Base-by-base conservation (phyloP, 306 rosid species). In the Pterocarpus macrocarpus region DNA sequence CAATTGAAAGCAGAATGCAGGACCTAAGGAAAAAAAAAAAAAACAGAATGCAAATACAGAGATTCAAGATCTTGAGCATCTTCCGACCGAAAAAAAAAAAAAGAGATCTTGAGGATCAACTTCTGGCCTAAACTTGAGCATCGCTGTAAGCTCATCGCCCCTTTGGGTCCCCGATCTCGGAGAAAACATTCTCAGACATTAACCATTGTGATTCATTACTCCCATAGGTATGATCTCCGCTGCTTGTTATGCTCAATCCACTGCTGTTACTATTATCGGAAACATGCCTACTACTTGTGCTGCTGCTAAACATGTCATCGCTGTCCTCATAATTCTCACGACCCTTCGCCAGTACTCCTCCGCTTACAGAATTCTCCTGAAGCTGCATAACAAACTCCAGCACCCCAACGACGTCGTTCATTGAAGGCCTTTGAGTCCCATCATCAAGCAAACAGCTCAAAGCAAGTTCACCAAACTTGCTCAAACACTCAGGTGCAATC, bases 351-450 rank as follows among this genome's bases (percentile, higher is more conserved):
- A 22, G 11, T 2, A 7, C 55, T 49, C 28, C 28, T 22, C 55
- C 55, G 10, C 14, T 12, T 3, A 14, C 2, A 9, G 35, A 69
- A 45, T 14, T 17, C 38, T 81, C 80, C 1, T 81, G 76, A 15
- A 75, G 66, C 38, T 36, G 76, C 45, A 75, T 12, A 4, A 13
- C 76, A 75, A 75, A 68, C 49, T 68, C 85, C 5, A 81, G 7
- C 2, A 45, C 16, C 49, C 81, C 58, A 1, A 75, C 77, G 5
- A 81, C 58, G 6, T 68, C 81, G 11, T 47, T 75, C 85, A 81
- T 81, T 1, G 85, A 75, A 4, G 85, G 85, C 2, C 85, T 13
- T 1, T 58, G 57, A 17, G 28, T 11, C n/a, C 81, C 85, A 81
- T 81, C 81, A 57, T 81, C 85, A n/a, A 8, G 58, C 66, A 81